Conservation (phyloP, 306 rosid genomes). For the Inga oerstediana region DNA sequence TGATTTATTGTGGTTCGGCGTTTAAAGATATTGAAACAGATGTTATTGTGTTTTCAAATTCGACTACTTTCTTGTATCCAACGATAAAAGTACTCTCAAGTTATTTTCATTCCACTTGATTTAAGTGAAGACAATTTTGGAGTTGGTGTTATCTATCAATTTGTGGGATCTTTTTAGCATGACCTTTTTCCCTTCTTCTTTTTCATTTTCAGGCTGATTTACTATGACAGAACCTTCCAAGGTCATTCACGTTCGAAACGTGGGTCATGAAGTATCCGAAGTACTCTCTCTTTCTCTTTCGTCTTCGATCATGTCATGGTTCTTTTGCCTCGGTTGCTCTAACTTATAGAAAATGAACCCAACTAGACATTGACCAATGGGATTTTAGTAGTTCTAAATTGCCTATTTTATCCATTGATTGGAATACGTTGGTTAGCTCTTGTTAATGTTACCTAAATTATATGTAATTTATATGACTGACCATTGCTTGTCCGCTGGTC, state of each 20-base stretch:
- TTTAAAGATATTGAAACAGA: conserved; percentile 15
- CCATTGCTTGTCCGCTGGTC: not conserved
- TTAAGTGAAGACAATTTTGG: not conserved
- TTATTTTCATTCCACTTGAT: conserved; percentile 17
- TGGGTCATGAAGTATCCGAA: conserved; percentile 93
- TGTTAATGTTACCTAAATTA: not conserved
- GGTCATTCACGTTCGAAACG: conserved; percentile 96
- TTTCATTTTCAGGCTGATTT: conserved; percentile 45
- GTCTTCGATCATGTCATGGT: not conserved
- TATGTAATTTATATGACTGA: not conserved
- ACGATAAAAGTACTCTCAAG: not conserved
- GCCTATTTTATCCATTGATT: conserved; percentile 3
- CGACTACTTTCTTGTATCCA: conserved; percentile 22
- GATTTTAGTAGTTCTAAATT: conserved; percentile 2
- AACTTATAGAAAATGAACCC: not conserved
- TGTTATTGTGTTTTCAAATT: conserved; percentile 8
- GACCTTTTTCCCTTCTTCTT: not conserved
- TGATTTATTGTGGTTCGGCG: conserved; percentile 27
- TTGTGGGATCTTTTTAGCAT: conserved; percentile 14
- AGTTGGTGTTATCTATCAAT: conserved; percentile 1
- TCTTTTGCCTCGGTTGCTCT: not conserved
- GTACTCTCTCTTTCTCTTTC: conserved; percentile 45
- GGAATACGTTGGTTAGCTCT: not conserved
- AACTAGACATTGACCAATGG: not conserved
- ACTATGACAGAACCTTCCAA: conserved; percentile 93